Evolutionary conservation across 2,329 filamentous ascomycete genomes (phyloP).

Genomic region (Alternaria solani): DNA sequence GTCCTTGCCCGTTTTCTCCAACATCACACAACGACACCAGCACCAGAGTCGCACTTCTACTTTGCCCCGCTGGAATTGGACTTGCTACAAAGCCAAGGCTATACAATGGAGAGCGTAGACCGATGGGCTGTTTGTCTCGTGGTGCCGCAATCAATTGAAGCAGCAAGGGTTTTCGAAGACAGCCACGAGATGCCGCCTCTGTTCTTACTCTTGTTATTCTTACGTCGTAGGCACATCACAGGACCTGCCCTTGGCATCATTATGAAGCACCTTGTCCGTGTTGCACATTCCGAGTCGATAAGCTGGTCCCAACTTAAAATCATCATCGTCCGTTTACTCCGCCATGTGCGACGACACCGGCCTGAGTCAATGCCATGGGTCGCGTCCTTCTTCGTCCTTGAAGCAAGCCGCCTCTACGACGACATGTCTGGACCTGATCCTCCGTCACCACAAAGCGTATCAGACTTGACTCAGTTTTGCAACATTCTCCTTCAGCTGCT

Average conservation of each 20-base stretch:
- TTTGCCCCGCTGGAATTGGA: conserved; percentile 30
- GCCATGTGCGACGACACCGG: conserved; percentile 42
- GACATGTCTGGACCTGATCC: background rate
- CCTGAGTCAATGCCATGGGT: conserved; percentile 45
- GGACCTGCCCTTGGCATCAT: conserved; percentile 31
- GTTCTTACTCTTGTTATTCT: conserved; percentile 43
- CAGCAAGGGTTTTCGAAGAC: conserved; percentile 29
- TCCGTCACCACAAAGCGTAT: conserved; percentile 14
- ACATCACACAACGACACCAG: conserved; percentile 16
- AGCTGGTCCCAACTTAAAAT: conserved; percentile 36
- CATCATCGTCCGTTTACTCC: conserved; percentile 35
- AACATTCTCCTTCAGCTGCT: conserved; percentile 61
- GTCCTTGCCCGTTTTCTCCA: conserved; percentile 41
- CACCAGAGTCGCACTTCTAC: conserved; percentile 13
- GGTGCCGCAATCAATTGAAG: conserved; percentile 24
- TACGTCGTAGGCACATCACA: conserved; percentile 41
- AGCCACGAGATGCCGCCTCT: conserved; percentile 30
- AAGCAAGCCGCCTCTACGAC: conserved; percentile 32
- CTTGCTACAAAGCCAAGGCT: conserved; percentile 29
- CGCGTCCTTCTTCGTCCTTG: conserved; percentile 34
- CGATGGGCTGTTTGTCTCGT: conserved; percentile 38
- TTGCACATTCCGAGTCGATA: conserved; percentile 24
- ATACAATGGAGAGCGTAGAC: conserved; percentile 24
- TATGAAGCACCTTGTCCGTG: conserved; percentile 34
- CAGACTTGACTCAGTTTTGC: conserved; percentile 52